Evolutionary conservation across 163 green algal species (phyloP).

Genomic region (Prototheca wickerhamii): DNA sequence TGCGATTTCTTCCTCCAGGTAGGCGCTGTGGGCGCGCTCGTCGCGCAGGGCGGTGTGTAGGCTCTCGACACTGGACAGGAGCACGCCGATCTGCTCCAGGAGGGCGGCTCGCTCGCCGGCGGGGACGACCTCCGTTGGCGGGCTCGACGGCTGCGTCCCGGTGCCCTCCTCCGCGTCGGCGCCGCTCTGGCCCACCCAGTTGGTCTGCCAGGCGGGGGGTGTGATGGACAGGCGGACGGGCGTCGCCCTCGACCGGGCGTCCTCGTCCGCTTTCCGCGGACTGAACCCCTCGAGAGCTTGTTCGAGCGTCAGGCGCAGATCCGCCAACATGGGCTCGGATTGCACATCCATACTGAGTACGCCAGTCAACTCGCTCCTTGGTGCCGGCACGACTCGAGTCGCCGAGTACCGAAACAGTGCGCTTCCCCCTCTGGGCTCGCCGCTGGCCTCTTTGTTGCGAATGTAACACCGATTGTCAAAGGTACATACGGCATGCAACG

Average conservation of each 20-base stretch:
- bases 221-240: not conserved
- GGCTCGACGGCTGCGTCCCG: not conserved
- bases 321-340: too few species aligned
- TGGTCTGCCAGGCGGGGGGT: not conserved
- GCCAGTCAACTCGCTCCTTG: too few species aligned
- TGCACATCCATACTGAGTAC: too few species aligned
- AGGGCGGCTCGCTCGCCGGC: not conserved
- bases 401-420: too few species aligned
- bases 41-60: not conserved
- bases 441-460: too few species aligned
- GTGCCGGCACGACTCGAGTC: too few species aligned
- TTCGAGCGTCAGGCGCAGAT: too few species aligned
- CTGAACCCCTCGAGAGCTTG: too few species aligned
- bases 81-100: not conserved
- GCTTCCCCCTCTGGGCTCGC: too few species aligned
- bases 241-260: not conserved
- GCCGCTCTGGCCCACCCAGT: not conserved
- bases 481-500: too few species aligned
- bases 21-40: not conserved
- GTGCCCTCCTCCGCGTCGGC: not conserved
- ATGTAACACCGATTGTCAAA: too few species aligned
- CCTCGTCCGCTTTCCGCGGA: too few species aligned
- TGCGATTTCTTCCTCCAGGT: not conserved
- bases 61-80: not conserved
- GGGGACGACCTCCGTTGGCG: not conserved